Conservation (phyloP, 139 green algal species). For the Raphidocelis subcapitata region DNA sequence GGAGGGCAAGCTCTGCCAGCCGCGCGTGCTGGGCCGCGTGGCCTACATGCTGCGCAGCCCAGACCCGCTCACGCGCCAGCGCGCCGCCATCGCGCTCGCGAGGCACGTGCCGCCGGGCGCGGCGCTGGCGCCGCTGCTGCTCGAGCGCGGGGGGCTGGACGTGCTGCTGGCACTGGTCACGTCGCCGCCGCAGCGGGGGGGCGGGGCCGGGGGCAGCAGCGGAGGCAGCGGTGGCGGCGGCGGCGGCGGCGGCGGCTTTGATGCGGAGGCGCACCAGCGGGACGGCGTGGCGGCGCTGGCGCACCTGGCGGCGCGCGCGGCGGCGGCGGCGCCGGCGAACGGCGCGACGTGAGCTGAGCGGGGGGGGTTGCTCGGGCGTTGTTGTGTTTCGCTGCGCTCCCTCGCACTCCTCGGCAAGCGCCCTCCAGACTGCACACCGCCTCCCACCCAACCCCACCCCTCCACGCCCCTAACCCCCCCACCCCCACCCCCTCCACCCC, state of each 20-base stretch:
- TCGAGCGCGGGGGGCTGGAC: constrained; percentile 75
- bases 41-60: constrained; percentile 76
- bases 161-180: constrained; percentile 79
- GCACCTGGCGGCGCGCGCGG: not conserved
- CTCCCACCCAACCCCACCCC: too few relatives aligned
- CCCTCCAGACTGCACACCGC: too few relatives aligned
- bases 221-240: not conserved
- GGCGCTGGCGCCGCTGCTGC: constrained; percentile 74
- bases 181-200: not conserved
- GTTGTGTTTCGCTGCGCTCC: too few relatives aligned
- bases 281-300: too few relatives aligned
- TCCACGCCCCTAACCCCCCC: not conserved
- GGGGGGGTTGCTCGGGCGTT: too few relatives aligned
- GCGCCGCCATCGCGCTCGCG: constrained; percentile 79
- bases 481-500: not conserved
- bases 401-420: too few relatives aligned
- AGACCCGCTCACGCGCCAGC: constrained; percentile 40
- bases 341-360: too few relatives aligned
- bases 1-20: constrained; percentile 73
- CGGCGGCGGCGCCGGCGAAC: not conserved
- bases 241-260: too few relatives aligned
- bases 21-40: constrained; percentile 55
- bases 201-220: not conserved
- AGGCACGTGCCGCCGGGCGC: constrained; percentile 63
- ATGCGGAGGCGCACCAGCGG: too few relatives aligned